These are phyloP conservation scores for Durotheca rogersii DNA, from an alignment of 495 filamentous ascomycete genomes.

Conservation along the genomic window DNA sequence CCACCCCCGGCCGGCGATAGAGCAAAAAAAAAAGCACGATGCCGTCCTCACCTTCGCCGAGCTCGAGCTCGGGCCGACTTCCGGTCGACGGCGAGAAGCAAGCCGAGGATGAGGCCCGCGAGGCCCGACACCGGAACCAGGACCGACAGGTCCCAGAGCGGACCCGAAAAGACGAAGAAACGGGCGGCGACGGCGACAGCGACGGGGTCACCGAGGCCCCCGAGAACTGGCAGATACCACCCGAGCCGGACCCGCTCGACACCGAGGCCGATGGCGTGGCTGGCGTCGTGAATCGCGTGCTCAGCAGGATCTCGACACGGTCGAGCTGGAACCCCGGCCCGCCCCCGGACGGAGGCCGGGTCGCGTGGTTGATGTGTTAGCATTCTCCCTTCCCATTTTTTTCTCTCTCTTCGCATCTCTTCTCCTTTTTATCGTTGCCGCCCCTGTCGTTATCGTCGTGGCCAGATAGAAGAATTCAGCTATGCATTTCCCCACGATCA, in stretches of 20 bases:
- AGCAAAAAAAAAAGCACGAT: slow-evolving; percentile 16
- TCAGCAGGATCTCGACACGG: slow-evolving; percentile 44
- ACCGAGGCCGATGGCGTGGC: slow-evolving; percentile 32
- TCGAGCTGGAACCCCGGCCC: slow-evolving; percentile 48
- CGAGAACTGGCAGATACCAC: slow-evolving; percentile 23
- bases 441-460: no score
- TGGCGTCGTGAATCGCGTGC: slow-evolving; percentile 32
- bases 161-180: slow-evolving; percentile 8
- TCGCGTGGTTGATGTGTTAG: slow-evolving; percentile 52
- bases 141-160: not conserved
- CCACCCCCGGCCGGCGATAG: no score
- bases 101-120: not conserved
- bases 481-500: no score
- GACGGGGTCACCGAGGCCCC: no score
- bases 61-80: slow-evolving; percentile 28
- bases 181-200: not conserved
- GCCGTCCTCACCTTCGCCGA: slow-evolving; percentile 18
- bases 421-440: no score
- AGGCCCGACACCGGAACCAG: no score
- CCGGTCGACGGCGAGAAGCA: slow-evolving; percentile 32
- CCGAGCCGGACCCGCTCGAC: slow-evolving; percentile 30
- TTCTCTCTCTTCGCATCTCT: no score
- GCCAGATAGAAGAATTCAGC: no score
- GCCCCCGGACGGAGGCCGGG: slow-evolving; percentile 55
- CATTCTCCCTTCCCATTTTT: slow-evolving; percentile 3